Base-by-base conservation (phyloP, 257 asterid species). In the Gentiana straminea region DNA sequence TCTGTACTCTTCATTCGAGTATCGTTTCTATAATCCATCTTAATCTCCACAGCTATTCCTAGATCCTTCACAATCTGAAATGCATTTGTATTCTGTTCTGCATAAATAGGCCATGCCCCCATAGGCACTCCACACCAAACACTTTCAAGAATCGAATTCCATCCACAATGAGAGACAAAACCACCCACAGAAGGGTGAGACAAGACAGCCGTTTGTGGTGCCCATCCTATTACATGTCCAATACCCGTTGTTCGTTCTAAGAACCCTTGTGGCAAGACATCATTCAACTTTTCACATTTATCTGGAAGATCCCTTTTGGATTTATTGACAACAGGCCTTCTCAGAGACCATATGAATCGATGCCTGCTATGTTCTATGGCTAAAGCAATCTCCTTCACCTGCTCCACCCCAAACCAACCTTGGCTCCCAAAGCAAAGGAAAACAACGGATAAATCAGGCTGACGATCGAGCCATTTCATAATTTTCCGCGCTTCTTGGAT, bases 361-460 rank as follows among this genome's bases (percentile, higher is more conserved):
- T 56, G 52, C 2, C 76, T 65, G 7, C 71, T 65, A 1, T 33
- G 59, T 49, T 70, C 76, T n/a, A 70, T 50, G 0, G 61, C 76
- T 8, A 9, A 6, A 3, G 76, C 73, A 24, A 66, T 67, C 52
- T 71, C 76, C 55, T 10, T 59, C 50, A 70, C 60, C 35, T 64
- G 75, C 34, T n/a, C 38, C 1, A 33, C 59, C 1, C 49, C 53
- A 32, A 70, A 64, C 39, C 67, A 49, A 4, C 68, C 75, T 51
- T 35, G 37, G 10, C 75, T 70, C 2, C 75, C 75, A 13, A 70
- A 70, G 67, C 75, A 70, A 45, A 70, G 53, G 38, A 64, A 70
- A 45, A 64, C 67, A 1, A 70, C 67, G 3, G 75, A 70, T 3
- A 54, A 51, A 7, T 36, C 35, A 2, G 62, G 66, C 10, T 64